Base-by-base conservation (phyloP, 495 filamentous ascomycete genomes). In the Chaetomium cochliodes region DNA sequence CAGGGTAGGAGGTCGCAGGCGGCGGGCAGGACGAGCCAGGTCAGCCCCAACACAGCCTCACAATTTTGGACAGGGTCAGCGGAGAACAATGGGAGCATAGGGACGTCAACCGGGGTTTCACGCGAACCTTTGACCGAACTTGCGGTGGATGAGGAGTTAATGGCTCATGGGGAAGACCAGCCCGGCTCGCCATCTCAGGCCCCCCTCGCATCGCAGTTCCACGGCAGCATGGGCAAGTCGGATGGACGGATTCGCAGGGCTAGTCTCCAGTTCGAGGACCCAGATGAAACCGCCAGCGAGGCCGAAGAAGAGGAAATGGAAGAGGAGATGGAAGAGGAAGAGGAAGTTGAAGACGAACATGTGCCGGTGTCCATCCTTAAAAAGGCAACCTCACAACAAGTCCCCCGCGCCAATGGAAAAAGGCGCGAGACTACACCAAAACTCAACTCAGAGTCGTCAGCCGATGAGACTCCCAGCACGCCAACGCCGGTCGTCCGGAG, bases 401-500 rank as follows among this genome's bases (percentile, higher is more conserved):
- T 2, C 22, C 7, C 13, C 5, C 46, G 28, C 25, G 20, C 15
- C 12, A 23, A 30, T 9, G n/a, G 25, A 6, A 42, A 52, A 44
- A 58, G 20, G 20, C 30, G 63, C 46, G 23, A 58, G 50, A 26
- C 39, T 15, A 65, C 63, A 18, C 62, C 62, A n/a, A 41, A 58
- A 5, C 12, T 51, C 2, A 20, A 60, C 41, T 65, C 63, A 23
- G 62, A 64, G n/a, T 22, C 37, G 9, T 67, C 58, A 0, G 49
- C 44, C 7, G 18, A 22, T 37, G 39, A 65, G 37, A 50, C 11
- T 0, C 65, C 65, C 5, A 47, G 58, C 28, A 69, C 67, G 13
- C 70, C 70, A 25, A 69, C 70, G 23, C 67, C 64, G 5, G 51
- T 41, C 22, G 58, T 57, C 18, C 64, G 66, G 30, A 63, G 26